Conservation (phyloP, 2,329 filamentous ascomycete genomes). For the Calonectria crousiana region DNA sequence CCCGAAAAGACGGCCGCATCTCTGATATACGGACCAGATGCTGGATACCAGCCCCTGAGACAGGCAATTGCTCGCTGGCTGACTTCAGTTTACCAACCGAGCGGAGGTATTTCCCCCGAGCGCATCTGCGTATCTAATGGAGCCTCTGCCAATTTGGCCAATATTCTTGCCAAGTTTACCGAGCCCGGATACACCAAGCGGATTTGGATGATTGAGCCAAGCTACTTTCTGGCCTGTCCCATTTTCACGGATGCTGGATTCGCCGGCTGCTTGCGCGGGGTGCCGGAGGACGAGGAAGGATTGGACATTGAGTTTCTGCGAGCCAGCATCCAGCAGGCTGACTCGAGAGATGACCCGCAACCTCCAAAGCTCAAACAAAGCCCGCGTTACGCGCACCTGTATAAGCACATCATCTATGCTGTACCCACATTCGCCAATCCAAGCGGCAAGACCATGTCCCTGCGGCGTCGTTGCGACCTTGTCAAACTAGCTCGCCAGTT, state of each 20-base stretch:
- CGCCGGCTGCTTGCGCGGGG: slow-evolving; percentile 62
- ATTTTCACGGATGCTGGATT: slow-evolving; percentile 74
- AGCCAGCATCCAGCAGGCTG: not conserved
- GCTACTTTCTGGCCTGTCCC: slow-evolving; percentile 72
- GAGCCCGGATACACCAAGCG: slow-evolving; percentile 71
- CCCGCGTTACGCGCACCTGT: slow-evolving; percentile 60
- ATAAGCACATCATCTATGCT: slow-evolving; percentile 76
- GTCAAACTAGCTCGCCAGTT: slow-evolving; percentile 71
- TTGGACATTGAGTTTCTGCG: slow-evolving; percentile 35
- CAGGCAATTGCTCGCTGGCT: slow-evolving; percentile 28
- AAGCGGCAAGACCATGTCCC: slow-evolving; percentile 72
- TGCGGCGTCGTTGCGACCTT: slow-evolving; percentile 66
- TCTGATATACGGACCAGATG: slow-evolving; percentile 30
- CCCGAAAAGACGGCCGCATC: slow-evolving; percentile 22
- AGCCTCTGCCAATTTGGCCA: slow-evolving; percentile 25
- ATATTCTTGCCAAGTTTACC: slow-evolving; percentile 57
- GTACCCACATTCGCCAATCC: slow-evolving; percentile 80
- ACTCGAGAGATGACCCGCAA: not conserved
- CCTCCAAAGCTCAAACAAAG: not conserved
- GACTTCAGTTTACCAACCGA: slow-evolving; percentile 10
- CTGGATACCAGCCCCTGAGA: slow-evolving; percentile 30
- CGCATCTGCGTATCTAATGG: slow-evolving; percentile 32
- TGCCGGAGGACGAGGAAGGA: slow-evolving; percentile 67
- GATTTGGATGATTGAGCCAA: slow-evolving; percentile 73
- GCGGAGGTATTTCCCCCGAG: not conserved